Percentiles rank a stretch among this genome's conserved stretches.
phyloP scores from a whole-genome alignment of 495 filamentous ascomycete species.

The Pyrenula aspistea region DNA sequence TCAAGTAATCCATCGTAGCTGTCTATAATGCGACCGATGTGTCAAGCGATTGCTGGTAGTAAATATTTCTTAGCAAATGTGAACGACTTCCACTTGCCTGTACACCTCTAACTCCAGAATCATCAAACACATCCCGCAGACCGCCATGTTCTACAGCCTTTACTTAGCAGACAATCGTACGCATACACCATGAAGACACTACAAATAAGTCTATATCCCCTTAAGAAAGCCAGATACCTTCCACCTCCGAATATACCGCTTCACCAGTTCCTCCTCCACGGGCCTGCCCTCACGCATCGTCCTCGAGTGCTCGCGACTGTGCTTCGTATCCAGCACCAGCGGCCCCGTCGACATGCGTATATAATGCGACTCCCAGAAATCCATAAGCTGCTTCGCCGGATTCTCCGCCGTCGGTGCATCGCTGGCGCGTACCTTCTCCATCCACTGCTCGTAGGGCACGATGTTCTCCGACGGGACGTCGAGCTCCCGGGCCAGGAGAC shows the following conservation, averaged over 20 bases:
- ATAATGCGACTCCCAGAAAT: conserved; percentile 33
- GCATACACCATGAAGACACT: background rate
- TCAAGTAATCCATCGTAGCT: background rate
- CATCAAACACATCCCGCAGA: background rate
- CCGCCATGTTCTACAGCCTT: background rate
- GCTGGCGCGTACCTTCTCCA: conserved; percentile 15
- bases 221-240: background rate
- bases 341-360: conserved; percentile 35
- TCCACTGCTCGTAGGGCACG: conserved; percentile 26
- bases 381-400: conserved; percentile 22
- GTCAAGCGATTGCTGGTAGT: background rate
- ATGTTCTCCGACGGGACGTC: conserved; percentile 13
- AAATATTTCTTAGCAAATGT: background rate
- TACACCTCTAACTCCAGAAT: background rate
- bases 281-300: conserved; percentile 16
- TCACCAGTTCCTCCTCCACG: conserved; percentile 16
- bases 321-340: conserved; percentile 25
- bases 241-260: background rate
- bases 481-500: conserved; percentile 20
- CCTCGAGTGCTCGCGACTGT: conserved; percentile 24
- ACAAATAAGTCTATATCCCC: background rate
- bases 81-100: background rate
- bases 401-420: conserved; percentile 14
- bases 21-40: background rate
- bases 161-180: background rate